These are phyloP conservation scores for Trichoderma breve DNA, from an alignment of 2,329 filamentous ascomycete genomes.

Conservation along the genomic window DNA sequence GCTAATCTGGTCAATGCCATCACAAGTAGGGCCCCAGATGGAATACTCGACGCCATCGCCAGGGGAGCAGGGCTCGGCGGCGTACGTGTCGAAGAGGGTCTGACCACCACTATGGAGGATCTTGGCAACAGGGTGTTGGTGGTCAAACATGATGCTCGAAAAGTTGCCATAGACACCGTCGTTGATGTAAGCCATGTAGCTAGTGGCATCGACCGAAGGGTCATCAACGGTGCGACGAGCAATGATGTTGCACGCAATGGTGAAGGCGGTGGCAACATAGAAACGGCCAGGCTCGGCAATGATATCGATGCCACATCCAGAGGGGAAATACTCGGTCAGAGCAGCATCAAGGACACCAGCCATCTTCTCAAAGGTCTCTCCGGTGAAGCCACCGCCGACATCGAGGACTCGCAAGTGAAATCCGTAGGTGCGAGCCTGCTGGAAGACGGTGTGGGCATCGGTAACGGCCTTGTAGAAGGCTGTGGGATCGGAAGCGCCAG, in stretches of 20 bases:
- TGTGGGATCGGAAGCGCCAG: constrained; percentile 88
- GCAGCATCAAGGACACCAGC: constrained; percentile 75
- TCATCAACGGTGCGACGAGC: constrained; percentile 85
- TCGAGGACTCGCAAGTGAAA: constrained; percentile 85
- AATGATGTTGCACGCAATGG: constrained; percentile 92
- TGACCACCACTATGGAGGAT: constrained; percentile 65
- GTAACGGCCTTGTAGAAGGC: constrained; percentile 88
- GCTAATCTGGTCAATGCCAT: constrained; percentile 93
- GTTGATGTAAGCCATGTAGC: constrained; percentile 97
- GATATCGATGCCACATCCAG: constrained; percentile 67
- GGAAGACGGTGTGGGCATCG: constrained; percentile 85
- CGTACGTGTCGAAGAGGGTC: constrained; percentile 56
- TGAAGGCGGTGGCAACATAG: constrained; percentile 92
- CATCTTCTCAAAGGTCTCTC: constrained; percentile 90
- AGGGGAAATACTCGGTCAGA: constrained; percentile 84
- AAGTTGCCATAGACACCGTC: constrained; percentile 99
- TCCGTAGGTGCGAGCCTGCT: constrained; percentile 73
- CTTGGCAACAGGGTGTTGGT: constrained; percentile 85
- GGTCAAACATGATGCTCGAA: constrained; percentile 98
- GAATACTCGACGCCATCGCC: constrained; percentile 74
- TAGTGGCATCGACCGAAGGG: constrained; percentile 61
- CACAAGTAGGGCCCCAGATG: constrained; percentile 96
- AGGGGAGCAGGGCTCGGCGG: constrained; percentile 46
- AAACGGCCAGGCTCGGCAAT: constrained; percentile 97
- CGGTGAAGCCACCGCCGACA: constrained; percentile 89